Conservation (phyloP, 352 stramenopile species). For the Phytopythium aichiense region DNA sequence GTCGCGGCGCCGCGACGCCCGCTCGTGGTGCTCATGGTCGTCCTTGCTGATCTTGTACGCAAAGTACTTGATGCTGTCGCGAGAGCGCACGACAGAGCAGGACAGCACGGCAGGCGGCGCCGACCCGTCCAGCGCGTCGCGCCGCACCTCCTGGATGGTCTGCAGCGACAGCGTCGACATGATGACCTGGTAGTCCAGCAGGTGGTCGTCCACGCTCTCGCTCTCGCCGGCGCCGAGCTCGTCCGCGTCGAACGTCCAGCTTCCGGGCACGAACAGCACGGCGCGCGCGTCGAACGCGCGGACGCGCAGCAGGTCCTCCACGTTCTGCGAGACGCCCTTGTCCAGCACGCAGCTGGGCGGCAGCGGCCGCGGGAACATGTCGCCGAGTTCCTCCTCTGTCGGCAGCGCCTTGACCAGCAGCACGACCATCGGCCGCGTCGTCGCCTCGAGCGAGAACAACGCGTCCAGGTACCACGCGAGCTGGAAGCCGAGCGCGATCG, state of each 20-base stretch:
- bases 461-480: constrained; percentile 41
- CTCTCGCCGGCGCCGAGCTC: constrained; percentile 18
- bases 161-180: constrained; percentile 54
- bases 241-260: constrained; percentile 41
- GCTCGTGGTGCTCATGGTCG: constrained; percentile 17
- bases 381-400: constrained; percentile 20
- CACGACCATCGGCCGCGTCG: constrained; percentile 36
- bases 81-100: constrained; percentile 46
- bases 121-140: constrained; percentile 8
- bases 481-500: constrained; percentile 31
- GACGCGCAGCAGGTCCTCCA: constrained; percentile 51
- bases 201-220: constrained; percentile 31
- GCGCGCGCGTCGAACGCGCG: constrained; percentile 30
- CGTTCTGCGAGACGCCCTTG: constrained; percentile 34
- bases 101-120: constrained; percentile 12
- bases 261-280: constrained; percentile 48
- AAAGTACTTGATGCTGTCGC: constrained; percentile 56
- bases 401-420: constrained; percentile 46
- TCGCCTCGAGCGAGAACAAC: constrained; percentile 25
- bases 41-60: constrained; percentile 37
- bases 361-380: constrained; percentile 9
- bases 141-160: constrained; percentile 32
- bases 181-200: constrained; percentile 65
- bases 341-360: constrained; percentile 6
- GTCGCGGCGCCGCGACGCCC: neutral